Base-by-base conservation (phyloP, 139 green algal genomes). In the Dunaliella sp. region DNA sequence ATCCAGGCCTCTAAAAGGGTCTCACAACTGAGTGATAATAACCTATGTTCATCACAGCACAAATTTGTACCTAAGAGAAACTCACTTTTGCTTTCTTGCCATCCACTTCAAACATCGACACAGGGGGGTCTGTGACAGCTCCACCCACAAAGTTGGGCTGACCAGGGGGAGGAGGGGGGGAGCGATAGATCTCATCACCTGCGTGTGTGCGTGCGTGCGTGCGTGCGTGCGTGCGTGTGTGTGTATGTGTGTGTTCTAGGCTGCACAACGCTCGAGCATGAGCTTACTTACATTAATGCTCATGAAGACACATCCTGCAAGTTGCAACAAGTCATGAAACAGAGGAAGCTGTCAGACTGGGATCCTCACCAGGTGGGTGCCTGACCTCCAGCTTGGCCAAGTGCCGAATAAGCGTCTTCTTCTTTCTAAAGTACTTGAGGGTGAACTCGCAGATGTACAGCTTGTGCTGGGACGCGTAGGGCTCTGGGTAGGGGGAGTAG, bases 381-480 rank as follows among this genome's bases (percentile, higher is more conserved):
- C 95, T 93, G 82, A 88, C 88, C 76, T 97, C 90, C 87, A 93
- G 94, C 91, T 99, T 99, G 22, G 92, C 90, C 80, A 99, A 89
- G 92, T 99, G 98, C 1, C 95, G 91, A 81, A 98, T 91, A 86
- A 99, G 96, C 57, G 96, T 92, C 65, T 92, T 87, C 81, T 96
- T 95, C 83, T 94, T 92, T n/a, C 92, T 90, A 77, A 98, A 95
- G 89, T 97, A 98, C 84, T 94, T 94, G 75, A 99, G 93, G 37
- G 97, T 96, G 90, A 94, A 98, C 89, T 98, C 95, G 90, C 96
- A 98, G 28, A 98, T 86, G 89, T 97, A 98, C 77, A 99, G 94
- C 93, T 97, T 96, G 79, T 95, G 84, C 79, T 97, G 93, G 78
- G 92, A 96, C 82, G 98, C 97, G 90, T 97, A 99, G 30, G 98